Conservation (phyloP, 306 rosid genomes). For the Cicer chorassanicum region DNA sequence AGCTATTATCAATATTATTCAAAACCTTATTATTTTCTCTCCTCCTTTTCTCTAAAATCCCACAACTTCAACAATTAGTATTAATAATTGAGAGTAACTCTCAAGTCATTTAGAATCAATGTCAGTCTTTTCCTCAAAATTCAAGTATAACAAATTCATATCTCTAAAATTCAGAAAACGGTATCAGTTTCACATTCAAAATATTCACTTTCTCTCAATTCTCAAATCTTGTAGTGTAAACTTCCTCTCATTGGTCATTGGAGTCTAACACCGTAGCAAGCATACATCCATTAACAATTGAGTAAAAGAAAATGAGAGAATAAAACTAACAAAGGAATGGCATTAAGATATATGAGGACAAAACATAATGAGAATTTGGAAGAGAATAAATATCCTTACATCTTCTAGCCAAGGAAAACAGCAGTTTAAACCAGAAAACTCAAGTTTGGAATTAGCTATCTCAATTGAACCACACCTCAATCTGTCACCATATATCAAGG, state of each 20-base stretch:
- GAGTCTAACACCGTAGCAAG: neutral
- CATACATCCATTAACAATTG: neutral
- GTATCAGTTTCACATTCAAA: neutral
- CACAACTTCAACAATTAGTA: no score
- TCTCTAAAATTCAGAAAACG: neutral
- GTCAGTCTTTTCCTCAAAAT: neutral
- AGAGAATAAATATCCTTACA: conserved; percentile 53
- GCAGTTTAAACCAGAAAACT: conserved; percentile 53
- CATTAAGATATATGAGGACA: neutral
- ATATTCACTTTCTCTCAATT: neutral
- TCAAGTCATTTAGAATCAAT: neutral
- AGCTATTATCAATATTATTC: no score
- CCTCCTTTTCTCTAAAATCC: no score
- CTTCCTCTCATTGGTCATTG: neutral
- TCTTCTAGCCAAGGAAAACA: conserved; percentile 72
- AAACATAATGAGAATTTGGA: conserved; percentile 36
- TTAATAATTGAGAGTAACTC: neutral
- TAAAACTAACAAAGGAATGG: neutral
- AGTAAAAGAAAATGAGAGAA: neutral
- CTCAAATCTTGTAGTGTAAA: neutral
- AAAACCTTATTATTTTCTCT: no score
- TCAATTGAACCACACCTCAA: conserved; percentile 88
- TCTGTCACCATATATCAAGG: conserved; percentile 89
- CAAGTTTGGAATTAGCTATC: conserved; percentile 76
- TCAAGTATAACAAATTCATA: neutral